Base-by-base conservation (phyloP, 2,329 filamentous ascomycete species). In the Ceratocystis alfenasii region DNA sequence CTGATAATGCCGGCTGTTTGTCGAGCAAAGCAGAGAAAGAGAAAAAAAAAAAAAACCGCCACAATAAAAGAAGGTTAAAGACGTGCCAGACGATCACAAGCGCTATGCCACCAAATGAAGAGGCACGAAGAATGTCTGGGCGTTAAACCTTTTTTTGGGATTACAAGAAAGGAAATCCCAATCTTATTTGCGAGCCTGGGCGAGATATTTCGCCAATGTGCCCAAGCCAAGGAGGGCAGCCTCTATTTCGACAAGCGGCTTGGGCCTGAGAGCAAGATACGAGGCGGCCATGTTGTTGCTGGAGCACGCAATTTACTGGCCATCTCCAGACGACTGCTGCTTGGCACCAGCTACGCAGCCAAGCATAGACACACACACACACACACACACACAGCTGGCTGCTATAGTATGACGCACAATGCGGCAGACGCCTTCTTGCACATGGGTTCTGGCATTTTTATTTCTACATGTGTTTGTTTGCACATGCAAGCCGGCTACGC, bases 51-150 rank as follows among this genome's bases (percentile, higher is more conserved):
- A n/a, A n/a, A 20, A 17, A 4, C 46, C 46, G 20, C 46, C 12
- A 7, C 17, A 48, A 48, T 48, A 48, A 48, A 55, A 55, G 7
- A 55, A 55, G 50, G 50, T 55, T 55, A 55, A 55, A 55, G 28
- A 25, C 8, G 28, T 12, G 20, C 20, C 22, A 17, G 50, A 22
- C 50, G 50, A 55, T 55, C 50, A 55, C 50, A 55, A 55, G 50
- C 50, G 50, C 50, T 55, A 55, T 55, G 50, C 20, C 50, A 28
- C 20, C 50, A 55, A 28, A 55, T 15, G 25, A 55, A 28, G 25
- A 55, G 20, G 25, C 50, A 55, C 8, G 25, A 55, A 55, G 20
- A 28, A 28, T 28, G 25, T 55, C 46, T 48, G 46, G 46, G 46
- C 17, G 46, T n/a, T 20, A 48, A 48, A 20, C 20, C 44, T 46